phyloP scores from a whole-genome alignment of 768 basidiomycete species.

The Lactarius pseudohatsudake region DNA sequence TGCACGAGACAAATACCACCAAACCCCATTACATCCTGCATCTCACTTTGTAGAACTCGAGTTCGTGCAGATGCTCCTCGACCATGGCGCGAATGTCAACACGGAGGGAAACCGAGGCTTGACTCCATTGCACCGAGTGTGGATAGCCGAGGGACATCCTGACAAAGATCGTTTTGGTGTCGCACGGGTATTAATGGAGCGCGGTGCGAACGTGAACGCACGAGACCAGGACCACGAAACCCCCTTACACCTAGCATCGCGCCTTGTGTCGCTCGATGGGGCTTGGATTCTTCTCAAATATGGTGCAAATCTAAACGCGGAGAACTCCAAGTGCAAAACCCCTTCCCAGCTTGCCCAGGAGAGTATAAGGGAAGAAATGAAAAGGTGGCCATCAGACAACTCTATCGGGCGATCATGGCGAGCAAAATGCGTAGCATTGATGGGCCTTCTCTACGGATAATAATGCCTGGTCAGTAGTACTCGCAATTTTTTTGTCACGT shows the following conservation, averaged over 20 bases:
- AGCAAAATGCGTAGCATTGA: background rate
- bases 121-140: background rate
- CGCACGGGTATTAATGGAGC: background rate
- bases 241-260: background rate
- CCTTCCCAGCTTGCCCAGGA: background rate
- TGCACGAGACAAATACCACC: background rate
- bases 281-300: background rate
- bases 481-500: background rate
- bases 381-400: background rate
- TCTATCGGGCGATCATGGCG: background rate
- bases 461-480: too few species aligned
- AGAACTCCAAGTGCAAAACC: background rate
- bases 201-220: background rate
- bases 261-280: background rate
- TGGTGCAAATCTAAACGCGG: background rate
- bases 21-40: background rate
- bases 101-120: background rate
- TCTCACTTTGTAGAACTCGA: background rate
- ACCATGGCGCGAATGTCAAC: background rate
- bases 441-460: background rate
- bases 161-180: background rate
- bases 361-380: background rate
- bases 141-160: background rate
- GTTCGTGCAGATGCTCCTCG: background rate
- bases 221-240: background rate